A percentile compares a stretch with the other conserved stretches of the same genome.
Evolutionary conservation across 2,329 filamentous ascomycete species (phyloP).

Genomic region (Trichoderma atroviride): DNA sequence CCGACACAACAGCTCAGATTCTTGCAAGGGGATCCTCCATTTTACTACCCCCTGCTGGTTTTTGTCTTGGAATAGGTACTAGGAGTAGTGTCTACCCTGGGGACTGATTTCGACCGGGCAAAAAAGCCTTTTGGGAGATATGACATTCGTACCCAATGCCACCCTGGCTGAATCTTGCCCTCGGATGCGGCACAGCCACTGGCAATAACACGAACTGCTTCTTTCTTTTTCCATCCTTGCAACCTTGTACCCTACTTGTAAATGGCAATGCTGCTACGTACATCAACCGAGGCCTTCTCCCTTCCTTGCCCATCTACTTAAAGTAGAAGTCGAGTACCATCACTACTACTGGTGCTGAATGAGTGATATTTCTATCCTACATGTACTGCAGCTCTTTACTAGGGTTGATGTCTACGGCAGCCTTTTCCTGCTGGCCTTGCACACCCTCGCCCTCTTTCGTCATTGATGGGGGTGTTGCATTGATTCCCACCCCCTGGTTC

Average conservation of each 20-base stretch:
- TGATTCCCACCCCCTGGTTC: background rate
- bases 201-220: background rate
- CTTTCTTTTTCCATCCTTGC: background rate
- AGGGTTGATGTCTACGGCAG: background rate
- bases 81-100: background rate
- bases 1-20: slow-evolving; percentile 20
- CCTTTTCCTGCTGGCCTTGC: background rate
- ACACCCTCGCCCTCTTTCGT: background rate
- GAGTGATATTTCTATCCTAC: background rate
- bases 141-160: background rate
- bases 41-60: background rate
- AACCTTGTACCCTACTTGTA: background rate
- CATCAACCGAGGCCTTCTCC: background rate
- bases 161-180: background rate
- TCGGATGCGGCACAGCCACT: background rate
- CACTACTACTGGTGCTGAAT: background rate
- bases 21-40: slow-evolving; percentile 13
- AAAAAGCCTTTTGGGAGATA: background rate
- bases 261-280: background rate
- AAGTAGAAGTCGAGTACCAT: background rate
- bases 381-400: background rate
- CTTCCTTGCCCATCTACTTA: background rate
- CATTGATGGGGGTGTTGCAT: slow-evolving; percentile 7
- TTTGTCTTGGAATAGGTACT: background rate
- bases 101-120: slow-evolving; percentile 3